phyloP scores from a whole-genome alignment of 2,329 filamentous ascomycete genomes.

The Cladosporium phlei region DNA sequence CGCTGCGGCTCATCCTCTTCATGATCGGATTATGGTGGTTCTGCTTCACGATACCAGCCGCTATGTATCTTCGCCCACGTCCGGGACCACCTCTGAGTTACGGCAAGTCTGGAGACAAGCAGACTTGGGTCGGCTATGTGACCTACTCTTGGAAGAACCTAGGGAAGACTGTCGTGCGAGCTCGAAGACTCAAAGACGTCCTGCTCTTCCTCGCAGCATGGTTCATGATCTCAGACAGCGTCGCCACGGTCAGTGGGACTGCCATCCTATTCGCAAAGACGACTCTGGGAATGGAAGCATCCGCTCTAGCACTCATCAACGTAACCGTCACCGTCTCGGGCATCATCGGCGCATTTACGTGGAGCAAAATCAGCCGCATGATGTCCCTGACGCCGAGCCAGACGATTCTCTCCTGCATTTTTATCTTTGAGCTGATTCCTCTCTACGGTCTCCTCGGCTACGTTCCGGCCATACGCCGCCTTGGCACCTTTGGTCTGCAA shows the following conservation, averaged over 20 bases:
- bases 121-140: constrained; percentile 66
- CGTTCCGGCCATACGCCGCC: constrained; percentile 68
- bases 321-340: constrained; percentile 83
- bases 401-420: constrained; percentile 88
- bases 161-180: constrained; percentile 71
- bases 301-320: constrained; percentile 85
- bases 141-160: constrained; percentile 81
- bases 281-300: constrained; percentile 80
- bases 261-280: constrained; percentile 96
- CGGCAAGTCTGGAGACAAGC: constrained; percentile 16
- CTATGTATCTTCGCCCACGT: constrained; percentile 78
- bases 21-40: constrained; percentile 91
- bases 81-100: constrained; percentile 69
- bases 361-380: constrained; percentile 70
- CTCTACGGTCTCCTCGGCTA: constrained; percentile 87
- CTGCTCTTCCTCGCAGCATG: constrained; percentile 78
- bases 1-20: constrained; percentile 80
- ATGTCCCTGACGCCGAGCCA: constrained; percentile 71
- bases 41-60: constrained; percentile 80
- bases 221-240: constrained; percentile 91
- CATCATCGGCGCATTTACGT: constrained; percentile 82
- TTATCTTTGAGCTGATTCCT: constrained; percentile 85
- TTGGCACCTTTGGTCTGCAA: constrained; percentile 80
- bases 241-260: constrained; percentile 90
- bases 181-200: constrained; percentile 67